Evolutionary conservation across 192 early-diverging fungal species (phyloP), one percentile per base, ranked within the genome.

Genomic region (Coemansia brasiliensis): DNA sequence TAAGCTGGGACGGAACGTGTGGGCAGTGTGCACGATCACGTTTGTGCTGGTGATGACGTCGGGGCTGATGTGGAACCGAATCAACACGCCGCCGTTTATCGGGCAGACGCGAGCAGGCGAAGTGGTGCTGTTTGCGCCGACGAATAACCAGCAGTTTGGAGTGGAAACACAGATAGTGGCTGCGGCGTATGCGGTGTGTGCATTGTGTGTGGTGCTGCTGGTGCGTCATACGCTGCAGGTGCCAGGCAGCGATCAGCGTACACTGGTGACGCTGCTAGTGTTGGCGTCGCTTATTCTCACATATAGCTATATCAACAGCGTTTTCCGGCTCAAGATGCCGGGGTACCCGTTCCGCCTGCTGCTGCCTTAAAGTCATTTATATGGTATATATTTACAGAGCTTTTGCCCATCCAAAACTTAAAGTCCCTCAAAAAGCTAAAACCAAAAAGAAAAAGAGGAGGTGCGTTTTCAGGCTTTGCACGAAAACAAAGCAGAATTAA

Each of bases 161-260:
- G 61, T 80, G 1, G 77, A 80, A 55, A 74, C 77, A 20, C 77
- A 80, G 64, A 74, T 80, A 15, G 67, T 80, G n/a, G 70, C 77
- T 0, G 52, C 59, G 1, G 58, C 65, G n/a, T 80, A 80, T 39
- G 77, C 71, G 1, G 48, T 63, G 5, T 69, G 77, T 35, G 72
- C 72, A 4, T 53, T 80, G 63, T 69, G 70, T 39, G 52, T 80
- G 32, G 67, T 80, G 57, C 59, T 58, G 18, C 67, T 80, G 46
- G 72, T 74, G 48, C 55, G 53, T n/a, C 77, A 74, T 41, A 67
- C 66, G 24, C 77, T 72, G 26, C 69, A 38, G 16, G 65, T 80
- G 41, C 52, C 57, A 16, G 57, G 56, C 49, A 29, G 41, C 41
- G 72, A 80, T 12, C 70, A 70, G 52, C 65, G 77, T 52, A 69